Conservation (phyloP, 2,329 filamentous ascomycete genomes). For the Coniosporium tulheliwenetii region DNA sequence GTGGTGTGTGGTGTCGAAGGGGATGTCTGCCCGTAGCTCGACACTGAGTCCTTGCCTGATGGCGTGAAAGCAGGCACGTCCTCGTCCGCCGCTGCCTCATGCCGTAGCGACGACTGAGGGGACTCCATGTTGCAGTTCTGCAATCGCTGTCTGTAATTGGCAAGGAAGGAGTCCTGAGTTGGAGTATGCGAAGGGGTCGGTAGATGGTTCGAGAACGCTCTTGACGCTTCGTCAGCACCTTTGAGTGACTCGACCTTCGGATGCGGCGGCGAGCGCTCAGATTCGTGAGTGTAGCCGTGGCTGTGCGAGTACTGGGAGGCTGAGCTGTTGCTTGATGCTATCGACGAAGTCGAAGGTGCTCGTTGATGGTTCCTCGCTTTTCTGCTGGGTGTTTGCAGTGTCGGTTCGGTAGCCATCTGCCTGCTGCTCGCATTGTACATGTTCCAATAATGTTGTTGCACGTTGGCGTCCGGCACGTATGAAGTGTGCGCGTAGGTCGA, state of each 20-base stretch:
- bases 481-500: not conserved
- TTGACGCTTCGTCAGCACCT: constrained; percentile 19
- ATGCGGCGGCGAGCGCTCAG: constrained; percentile 27
- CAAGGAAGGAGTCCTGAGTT: constrained; percentile 33
- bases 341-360: constrained; percentile 21
- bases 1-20: constrained; percentile 44
- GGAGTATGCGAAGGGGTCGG: constrained; percentile 41
- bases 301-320: constrained; percentile 25
- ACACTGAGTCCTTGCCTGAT: constrained; percentile 41
- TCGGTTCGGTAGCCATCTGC: not conserved
- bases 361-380: constrained; percentile 11
- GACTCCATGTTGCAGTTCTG: constrained; percentile 22
- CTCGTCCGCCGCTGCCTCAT: constrained; percentile 31
- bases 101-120: constrained; percentile 18
- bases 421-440: not conserved
- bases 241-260: constrained; percentile 16
- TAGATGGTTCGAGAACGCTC: constrained; percentile 34
- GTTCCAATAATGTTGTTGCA: not conserved
- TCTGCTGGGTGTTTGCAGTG: not conserved
- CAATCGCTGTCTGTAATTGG: constrained; percentile 18
- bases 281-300: constrained; percentile 25
- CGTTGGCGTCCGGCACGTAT: no score
- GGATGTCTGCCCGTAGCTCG: constrained; percentile 44
- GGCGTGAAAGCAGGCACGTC: constrained; percentile 35
- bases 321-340: constrained; percentile 23